Conservation (phyloP, 805 yeast species). For the Nematodospora valgi region DNA sequence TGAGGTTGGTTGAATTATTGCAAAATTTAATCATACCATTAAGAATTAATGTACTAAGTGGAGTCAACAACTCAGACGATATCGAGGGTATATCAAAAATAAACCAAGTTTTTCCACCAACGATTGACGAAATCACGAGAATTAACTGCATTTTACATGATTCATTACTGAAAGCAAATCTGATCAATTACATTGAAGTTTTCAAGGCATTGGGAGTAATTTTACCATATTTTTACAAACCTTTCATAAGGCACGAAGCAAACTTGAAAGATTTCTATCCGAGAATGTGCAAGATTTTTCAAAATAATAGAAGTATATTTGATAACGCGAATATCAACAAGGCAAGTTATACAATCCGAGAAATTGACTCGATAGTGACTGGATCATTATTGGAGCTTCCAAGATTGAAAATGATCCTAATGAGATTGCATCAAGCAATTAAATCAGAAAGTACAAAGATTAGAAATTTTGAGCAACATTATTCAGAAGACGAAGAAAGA, state of each 20-base stretch:
- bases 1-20: conserved; percentile 66
- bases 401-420: conserved; percentile 64
- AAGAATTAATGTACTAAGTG: conserved; percentile 56
- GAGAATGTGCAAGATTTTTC: conserved; percentile 40
- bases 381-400: conserved; percentile 67
- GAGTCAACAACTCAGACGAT: conserved; percentile 30
- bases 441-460: conserved; percentile 4
- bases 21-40: conserved; percentile 79
- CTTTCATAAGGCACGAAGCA: conserved; percentile 91
- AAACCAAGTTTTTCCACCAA: conserved; percentile 86
- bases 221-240: conserved; percentile 87
- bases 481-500: conserved; percentile 4
- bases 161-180: conserved; percentile 62
- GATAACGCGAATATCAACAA: conserved; percentile 27
- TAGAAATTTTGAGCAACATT: neutral
- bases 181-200: conserved; percentile 72
- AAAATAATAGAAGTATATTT: conserved; percentile 26
- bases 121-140: conserved; percentile 89
- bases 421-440: conserved; percentile 52
- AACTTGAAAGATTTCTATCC: conserved; percentile 69
- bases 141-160: conserved; percentile 83
- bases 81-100: conserved; percentile 60
- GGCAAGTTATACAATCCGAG: conserved; percentile 23
- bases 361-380: conserved; percentile 48
- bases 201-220: conserved; percentile 78